These are phyloP conservation scores for Rhododendron henanense DNA, from an alignment of 148 eudicot genomes.

Conservation along the genomic window DNA sequence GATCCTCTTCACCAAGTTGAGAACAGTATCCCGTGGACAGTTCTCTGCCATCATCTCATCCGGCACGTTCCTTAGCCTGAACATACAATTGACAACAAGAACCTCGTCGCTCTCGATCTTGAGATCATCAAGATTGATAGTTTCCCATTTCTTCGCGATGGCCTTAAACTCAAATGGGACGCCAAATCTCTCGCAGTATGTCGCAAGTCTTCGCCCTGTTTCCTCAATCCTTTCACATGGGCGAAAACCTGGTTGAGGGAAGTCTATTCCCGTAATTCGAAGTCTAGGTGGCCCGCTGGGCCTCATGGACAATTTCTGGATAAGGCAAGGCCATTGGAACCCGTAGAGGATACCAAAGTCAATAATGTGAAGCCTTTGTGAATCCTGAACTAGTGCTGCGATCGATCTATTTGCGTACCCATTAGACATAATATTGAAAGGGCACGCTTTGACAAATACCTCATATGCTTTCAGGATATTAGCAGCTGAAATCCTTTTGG, in stretches of 20 bases:
- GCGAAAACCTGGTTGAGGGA: conserved; percentile 51
- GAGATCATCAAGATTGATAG: conserved; percentile 36
- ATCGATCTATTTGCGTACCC: conserved; percentile 49
- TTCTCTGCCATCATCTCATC: conserved; percentile 31
- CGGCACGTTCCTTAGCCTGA: conserved; percentile 26
- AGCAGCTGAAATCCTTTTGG: conserved; percentile 29
- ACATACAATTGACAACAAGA: conserved; percentile 33
- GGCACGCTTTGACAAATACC: conserved; percentile 35
- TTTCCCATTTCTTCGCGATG: conserved; percentile 50
- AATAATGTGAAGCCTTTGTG: conserved; percentile 42
- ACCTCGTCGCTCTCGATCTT: conserved; percentile 24
- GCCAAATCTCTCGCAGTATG: conserved; percentile 40
- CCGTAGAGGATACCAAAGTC: conserved; percentile 65
- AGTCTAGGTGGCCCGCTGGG: conserved; percentile 51
- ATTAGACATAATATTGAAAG: conserved; percentile 41
- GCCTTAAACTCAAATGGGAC: conserved; percentile 51
- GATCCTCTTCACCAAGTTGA: no score
- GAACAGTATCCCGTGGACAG: no score
- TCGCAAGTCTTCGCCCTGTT: conserved; percentile 43
- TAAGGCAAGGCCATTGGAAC: conserved; percentile 67
- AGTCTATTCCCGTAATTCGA: conserved; percentile 52
- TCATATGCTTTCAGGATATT: conserved; percentile 42
- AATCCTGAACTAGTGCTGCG: conserved; percentile 22
- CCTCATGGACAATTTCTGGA: conserved; percentile 39
- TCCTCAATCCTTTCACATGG: conserved; percentile 50